phyloP scores from a whole-genome alignment of 2,329 filamentous ascomycete genomes.

The Aspergillus neoniger region DNA sequence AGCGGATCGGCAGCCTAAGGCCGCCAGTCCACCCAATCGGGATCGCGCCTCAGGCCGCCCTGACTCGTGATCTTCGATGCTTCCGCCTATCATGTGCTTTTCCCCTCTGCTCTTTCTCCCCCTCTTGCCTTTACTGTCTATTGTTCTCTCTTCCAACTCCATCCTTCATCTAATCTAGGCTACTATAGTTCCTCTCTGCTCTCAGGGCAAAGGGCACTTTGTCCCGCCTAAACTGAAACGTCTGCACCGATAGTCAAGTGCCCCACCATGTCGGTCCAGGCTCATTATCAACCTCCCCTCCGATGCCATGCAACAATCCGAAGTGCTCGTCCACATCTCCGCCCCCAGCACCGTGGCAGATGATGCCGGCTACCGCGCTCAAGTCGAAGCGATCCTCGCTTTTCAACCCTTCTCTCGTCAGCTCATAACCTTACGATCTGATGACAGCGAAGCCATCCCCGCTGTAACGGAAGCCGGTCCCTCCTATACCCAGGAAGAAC shows the following conservation, averaged over 20 bases:
- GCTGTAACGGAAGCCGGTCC: background rate
- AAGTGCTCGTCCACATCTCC: constrained; percentile 47
- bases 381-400: constrained; percentile 39
- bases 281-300: background rate
- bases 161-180: background rate
- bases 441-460: background rate
- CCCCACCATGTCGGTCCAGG: constrained; percentile 6
- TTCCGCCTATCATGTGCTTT: background rate
- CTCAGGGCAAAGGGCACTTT: background rate
- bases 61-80: constrained; percentile 2
- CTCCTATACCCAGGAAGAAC: background rate
- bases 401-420: constrained; percentile 36
- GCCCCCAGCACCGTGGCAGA: constrained; percentile 40
- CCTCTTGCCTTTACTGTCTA: background rate
- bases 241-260: background rate
- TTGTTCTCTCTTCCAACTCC: background rate
- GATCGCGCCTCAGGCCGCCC: constrained; percentile 3
- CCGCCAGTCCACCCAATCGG: constrained; percentile 7
- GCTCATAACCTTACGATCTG: constrained; percentile 16
- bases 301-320: constrained; percentile 27
- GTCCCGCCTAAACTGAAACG: background rate
- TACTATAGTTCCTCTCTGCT: background rate
- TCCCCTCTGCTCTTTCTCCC: too few relatives aligned
- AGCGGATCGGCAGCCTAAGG: constrained; percentile 16
- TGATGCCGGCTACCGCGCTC: constrained; percentile 42